phyloP scores from a whole-genome alignment of 208 protist genomes.

The Naegleria gruberi region DNA sequence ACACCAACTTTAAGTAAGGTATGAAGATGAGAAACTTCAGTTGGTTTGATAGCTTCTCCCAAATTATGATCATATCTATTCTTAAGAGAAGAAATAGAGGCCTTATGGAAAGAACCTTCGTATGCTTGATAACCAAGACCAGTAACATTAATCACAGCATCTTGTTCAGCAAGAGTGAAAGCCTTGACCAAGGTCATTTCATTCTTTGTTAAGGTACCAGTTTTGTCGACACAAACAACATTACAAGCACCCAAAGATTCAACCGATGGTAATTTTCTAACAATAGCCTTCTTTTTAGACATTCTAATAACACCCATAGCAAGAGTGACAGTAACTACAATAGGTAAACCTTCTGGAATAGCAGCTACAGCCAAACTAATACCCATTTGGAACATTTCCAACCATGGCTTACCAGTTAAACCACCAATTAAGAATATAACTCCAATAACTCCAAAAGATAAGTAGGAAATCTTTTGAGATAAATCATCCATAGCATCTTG shows the following conservation, averaged over 20 bases:
- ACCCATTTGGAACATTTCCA: conserved; percentile 89
- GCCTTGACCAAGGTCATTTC: conserved; percentile 86
- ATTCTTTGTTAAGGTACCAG: conserved; percentile 96
- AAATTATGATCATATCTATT: not conserved
- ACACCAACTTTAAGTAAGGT: conserved; percentile 10
- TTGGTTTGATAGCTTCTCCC: not conserved
- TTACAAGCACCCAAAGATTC: conserved; percentile 83
- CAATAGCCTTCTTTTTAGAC: conserved; percentile 86
- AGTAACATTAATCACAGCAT: not conserved
- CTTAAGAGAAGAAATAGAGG: not conserved
- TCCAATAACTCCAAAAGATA: conserved; percentile 71
- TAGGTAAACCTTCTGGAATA: conserved; percentile 95
- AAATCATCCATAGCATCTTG: conserved; percentile 91
- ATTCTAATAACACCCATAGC: conserved; percentile 87
- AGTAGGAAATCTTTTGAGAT: conserved; percentile 73
- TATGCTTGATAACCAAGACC: conserved; percentile 1
- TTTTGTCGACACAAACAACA: conserved; percentile 98
- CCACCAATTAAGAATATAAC: conserved; percentile 79
- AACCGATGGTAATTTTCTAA: conserved; percentile 86
- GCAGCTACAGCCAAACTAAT: conserved; percentile 93
- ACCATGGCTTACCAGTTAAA: conserved; percentile 56
- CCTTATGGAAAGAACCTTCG: not conserved
- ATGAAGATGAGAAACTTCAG: not conserved
- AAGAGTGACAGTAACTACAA: conserved; percentile 89
- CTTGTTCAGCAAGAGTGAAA: not conserved